Base-by-base conservation (phyloP, 108 stramenopile genomes). In the Mayamaea pseudoterrestris region DNA sequence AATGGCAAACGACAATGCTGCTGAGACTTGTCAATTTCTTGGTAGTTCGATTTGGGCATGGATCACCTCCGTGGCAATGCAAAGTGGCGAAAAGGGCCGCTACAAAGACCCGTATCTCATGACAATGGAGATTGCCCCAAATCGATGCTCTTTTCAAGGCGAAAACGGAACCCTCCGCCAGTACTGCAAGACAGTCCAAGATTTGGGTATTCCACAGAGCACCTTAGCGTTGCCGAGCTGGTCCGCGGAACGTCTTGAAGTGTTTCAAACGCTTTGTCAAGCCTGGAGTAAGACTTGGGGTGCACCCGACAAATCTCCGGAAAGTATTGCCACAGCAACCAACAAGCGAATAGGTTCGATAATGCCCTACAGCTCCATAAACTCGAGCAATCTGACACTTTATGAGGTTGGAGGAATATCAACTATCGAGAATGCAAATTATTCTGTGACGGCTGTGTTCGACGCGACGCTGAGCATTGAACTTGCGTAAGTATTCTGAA, bases 1-100 rank as follows among this genome's bases (percentile, higher is more conserved):
- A 29, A 48, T 57, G 23, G 66, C 48, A 2, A 51, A 37, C 29
- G 36, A 35, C 21, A 63, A 47, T 35, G 43, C 50, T 13, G 41
- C 53, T 20, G 57, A 60, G 21, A 50, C 61, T 16, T 89, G 86
- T 43, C 57, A 50, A 12, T 76, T 63, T 45, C 60, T 89, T 3
- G 26, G 60, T 6, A 22, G 56, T 14, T 52, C 74, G 30, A 63
- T 89, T 14, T 7, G 55, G n/a, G 47, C 65, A 6, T 89, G 81
- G 81, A 22, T 72, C 0, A 11, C 4, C 3, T n/a, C 44, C 13
- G 5, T 45, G 7, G 44, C 32, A 11, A 13, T 11, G 32, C 11
- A 11, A 13, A 11, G 13, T 34, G 13, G 11, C 11, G 32, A 9
- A 34, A 11, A 34, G 9, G 13, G 32, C 9, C 13, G 9, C 32